Conservation (phyloP, 371 early-diverging fungal genomes). For the Mucor ambiguus region DNA sequence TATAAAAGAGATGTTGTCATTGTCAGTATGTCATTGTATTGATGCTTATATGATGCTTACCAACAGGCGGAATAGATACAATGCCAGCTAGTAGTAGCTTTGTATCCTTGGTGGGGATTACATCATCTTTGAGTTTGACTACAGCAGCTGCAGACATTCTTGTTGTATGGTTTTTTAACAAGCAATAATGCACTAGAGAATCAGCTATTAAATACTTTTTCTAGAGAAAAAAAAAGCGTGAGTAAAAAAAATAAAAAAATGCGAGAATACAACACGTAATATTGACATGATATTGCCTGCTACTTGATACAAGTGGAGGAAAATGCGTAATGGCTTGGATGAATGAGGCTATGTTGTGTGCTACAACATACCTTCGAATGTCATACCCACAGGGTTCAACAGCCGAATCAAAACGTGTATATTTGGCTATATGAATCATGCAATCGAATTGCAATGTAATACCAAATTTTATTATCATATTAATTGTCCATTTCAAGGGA, state of each 20-base stretch:
- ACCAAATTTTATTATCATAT: not conserved
- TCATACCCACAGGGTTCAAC: not conserved
- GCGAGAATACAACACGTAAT: not conserved
- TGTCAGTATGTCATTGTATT: not conserved
- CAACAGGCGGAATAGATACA: slow-evolving; percentile 52
- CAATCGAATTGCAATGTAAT: not conserved
- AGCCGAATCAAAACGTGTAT: not conserved
- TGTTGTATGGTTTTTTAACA: not conserved
- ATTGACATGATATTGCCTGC: not conserved
- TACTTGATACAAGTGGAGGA: not conserved
- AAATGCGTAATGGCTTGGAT: not conserved
- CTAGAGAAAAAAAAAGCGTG: slow-evolving; percentile 9
- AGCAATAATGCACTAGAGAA: not conserved
- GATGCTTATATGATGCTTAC: slow-evolving; percentile 18
- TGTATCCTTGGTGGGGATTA: slow-evolving; percentile 51
- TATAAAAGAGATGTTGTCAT: slow-evolving; percentile 1
- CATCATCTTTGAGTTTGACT: slow-evolving; percentile 24
- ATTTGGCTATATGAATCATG: not conserved
- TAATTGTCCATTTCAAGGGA: not conserved
- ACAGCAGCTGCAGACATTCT: slow-evolving; percentile 13
- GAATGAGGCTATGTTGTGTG: slow-evolving; percentile 5
- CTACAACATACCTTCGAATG: not conserved
- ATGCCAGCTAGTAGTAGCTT: slow-evolving; percentile 42
- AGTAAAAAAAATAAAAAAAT: not conserved
- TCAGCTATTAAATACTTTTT: not conserved